Conservation (phyloP, 2,329 filamentous ascomycete genomes). For the Lachnellula suecica region DNA sequence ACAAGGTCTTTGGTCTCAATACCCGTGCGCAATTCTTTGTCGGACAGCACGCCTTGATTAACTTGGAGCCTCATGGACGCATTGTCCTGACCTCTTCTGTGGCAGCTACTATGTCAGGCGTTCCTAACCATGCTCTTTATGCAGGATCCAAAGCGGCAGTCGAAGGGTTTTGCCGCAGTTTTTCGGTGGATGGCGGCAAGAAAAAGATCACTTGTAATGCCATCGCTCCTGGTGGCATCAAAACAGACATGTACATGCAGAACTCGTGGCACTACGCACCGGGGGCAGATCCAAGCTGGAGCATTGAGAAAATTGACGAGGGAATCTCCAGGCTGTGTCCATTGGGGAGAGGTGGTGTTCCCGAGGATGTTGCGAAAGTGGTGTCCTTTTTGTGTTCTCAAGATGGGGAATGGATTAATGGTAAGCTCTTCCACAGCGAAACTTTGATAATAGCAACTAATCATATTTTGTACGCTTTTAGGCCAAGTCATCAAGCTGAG, state of each 20-base stretch:
- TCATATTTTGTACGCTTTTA: no score
- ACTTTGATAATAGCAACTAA: no score
- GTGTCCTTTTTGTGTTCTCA: slow-evolving; percentile 58
- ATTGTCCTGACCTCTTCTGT: no score
- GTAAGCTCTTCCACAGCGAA: slow-evolving; percentile 29
- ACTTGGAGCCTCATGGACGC: no score
- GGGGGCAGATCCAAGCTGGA: slow-evolving; percentile 50
- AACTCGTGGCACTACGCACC: slow-evolving; percentile 64
- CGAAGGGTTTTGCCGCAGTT: slow-evolving; percentile 72
- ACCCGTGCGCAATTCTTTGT: no score
- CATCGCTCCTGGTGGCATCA: slow-evolving; percentile 67
- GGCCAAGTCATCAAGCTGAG: no score
- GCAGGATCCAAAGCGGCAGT: slow-evolving; percentile 75
- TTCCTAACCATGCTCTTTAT: slow-evolving; percentile 71
- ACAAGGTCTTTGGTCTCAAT: no score
- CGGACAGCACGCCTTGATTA: no score
- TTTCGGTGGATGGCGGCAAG: slow-evolving; percentile 57
- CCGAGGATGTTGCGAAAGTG: slow-evolving; percentile 65
- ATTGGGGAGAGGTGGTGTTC: slow-evolving; percentile 62
- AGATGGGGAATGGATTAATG: slow-evolving; percentile 45
- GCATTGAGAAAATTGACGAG: slow-evolving; percentile 55
- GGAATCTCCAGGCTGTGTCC: slow-evolving; percentile 59
- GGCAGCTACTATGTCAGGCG: no score
- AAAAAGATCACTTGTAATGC: slow-evolving; percentile 67
- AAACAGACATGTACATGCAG: slow-evolving; percentile 65